Evolutionary conservation across 768 basidiomycete species (phyloP).

Genomic region (Tylopilus sp.): DNA sequence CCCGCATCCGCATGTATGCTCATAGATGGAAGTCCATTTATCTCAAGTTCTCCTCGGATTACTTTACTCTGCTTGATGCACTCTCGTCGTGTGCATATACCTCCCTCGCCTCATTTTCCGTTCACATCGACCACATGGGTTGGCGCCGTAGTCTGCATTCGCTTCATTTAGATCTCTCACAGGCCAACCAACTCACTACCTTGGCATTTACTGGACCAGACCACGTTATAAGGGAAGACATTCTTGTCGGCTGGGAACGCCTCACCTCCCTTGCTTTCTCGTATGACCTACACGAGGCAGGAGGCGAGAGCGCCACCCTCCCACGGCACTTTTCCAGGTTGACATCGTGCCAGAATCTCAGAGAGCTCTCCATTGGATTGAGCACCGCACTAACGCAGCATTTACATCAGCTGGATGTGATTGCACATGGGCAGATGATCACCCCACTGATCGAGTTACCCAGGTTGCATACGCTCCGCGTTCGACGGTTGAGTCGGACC

Average conservation of each 20-base stretch:
- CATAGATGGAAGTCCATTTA: constrained; percentile 24
- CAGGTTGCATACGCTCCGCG: constrained; percentile 18
- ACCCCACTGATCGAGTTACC: constrained; percentile 16
- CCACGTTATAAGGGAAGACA: constrained; percentile 19
- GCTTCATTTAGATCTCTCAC: constrained; percentile 18
- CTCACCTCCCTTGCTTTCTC: constrained; percentile 25
- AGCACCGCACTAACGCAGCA: constrained; percentile 11
- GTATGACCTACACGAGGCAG: constrained; percentile 25
- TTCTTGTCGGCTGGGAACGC: constrained; percentile 20
- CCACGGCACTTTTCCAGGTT: constrained; percentile 19
- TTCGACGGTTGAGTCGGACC: constrained; percentile 21
- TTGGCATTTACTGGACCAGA: constrained; percentile 27
- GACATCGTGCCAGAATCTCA: constrained; percentile 17
- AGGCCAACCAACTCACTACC: constrained; percentile 16
- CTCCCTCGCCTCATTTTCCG: constrained; percentile 20
- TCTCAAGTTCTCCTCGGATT: constrained; percentile 28
- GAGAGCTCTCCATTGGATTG: constrained; percentile 22
- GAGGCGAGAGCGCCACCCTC: constrained; percentile 21
- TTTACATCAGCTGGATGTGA: constrained; percentile 10
- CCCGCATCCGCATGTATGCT: constrained; percentile 16
- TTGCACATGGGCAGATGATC: constrained; percentile 1
- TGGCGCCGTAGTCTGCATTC: constrained; percentile 23
- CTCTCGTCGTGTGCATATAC: constrained; percentile 22
- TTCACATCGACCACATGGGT: constrained; percentile 28
- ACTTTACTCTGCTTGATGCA: constrained; percentile 15